Base-by-base conservation (phyloP, 2,329 filamentous ascomycete species). In the Dactylellina drechsleri region DNA sequence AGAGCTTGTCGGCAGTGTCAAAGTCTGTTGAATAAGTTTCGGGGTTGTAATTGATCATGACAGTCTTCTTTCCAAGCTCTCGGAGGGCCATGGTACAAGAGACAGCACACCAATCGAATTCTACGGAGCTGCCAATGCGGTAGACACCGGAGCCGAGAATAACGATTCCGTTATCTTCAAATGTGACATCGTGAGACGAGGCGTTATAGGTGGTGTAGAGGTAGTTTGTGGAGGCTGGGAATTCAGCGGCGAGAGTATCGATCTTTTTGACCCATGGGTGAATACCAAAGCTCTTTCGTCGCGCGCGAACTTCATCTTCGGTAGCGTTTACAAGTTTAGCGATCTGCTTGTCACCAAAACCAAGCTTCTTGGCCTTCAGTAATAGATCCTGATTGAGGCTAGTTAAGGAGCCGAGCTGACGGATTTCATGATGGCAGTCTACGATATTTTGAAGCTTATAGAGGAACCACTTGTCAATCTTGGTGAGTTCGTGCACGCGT, bases 381-480 rank as follows among this genome's bases (percentile, higher is more conserved):
- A 99, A 85, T 76, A 95, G 88, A 80, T 97, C 93, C 83, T 93
- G 91, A 85, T 93, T 94, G 77, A 99, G 84, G 66, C 89, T 91
- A 80, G 91, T 89, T 54, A 99, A 87, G 80, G 89, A 91, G 78
- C 93, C 93, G 75, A 92, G 89, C 36, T 90, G 88, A 84, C 97
- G 88, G 77, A 99, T 88, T 82, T 96, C 92, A 78, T 88, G 89
- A 74, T 91, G 92, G 85, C 91, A 93, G 83, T 98, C 88, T 61
- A 97, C 95, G 80, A 99, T 92, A 85, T 98, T 98, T 84, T 97
- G 90, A 60, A 99, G 89, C 87, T 99, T 98, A 89, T 97, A 89
- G 79, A 99, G 85, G 87, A 99, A 99, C 95, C 95, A 98, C 84
- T 96, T 97, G 85, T 98, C 95, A 80, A 99, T 99, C 87, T 97